Percentiles rank a stretch among this genome's conserved stretches.
phyloP scores from a whole-genome alignment of 352 stramenopile species.

The Phytopythium oedochilum region DNA sequence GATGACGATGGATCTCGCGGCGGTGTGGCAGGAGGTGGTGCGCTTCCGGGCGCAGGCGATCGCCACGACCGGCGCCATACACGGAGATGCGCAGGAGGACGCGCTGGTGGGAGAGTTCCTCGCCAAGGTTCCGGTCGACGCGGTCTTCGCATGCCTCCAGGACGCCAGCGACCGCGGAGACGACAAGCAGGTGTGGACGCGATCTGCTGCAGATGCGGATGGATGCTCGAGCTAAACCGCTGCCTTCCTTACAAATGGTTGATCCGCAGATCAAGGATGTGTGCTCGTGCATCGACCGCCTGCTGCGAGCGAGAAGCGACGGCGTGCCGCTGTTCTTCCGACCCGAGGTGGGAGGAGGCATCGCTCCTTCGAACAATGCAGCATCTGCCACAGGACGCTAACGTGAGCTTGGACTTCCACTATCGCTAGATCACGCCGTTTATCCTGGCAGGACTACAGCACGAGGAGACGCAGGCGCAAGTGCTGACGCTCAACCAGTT shows the following conservation, averaged over 20 bases:
- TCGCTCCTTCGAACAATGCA: too few species aligned
- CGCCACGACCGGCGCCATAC: constrained; percentile 40
- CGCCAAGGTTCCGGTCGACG: constrained; percentile 50
- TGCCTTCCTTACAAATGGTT: neutral
- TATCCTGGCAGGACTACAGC: constrained; percentile 56
- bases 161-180: constrained; percentile 63
- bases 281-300: constrained; percentile 74
- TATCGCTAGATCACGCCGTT: constrained; percentile 60
- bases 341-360: constrained; percentile 53
- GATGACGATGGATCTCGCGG: constrained; percentile 30
- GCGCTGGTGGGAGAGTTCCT: constrained; percentile 61
- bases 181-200: constrained; percentile 40
- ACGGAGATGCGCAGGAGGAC: constrained; percentile 35
- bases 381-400: too few species aligned
- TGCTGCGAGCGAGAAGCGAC: constrained; percentile 48
- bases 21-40: constrained; percentile 46
- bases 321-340: constrained; percentile 66
- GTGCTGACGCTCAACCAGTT: constrained; percentile 72
- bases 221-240: neutral
- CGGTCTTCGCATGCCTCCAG: constrained; percentile 73
- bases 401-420: neutral
- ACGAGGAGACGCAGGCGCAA: constrained; percentile 54
- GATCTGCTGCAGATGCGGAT: neutral
- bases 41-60: constrained; percentile 64
- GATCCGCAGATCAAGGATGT: constrained; percentile 52